A percentile compares a stretch with the other conserved stretches of the same genome.
These are phyloP conservation scores for Nepenthes alata DNA, from an alignment of 179 eudicot species.

Conservation along the genomic window DNA sequence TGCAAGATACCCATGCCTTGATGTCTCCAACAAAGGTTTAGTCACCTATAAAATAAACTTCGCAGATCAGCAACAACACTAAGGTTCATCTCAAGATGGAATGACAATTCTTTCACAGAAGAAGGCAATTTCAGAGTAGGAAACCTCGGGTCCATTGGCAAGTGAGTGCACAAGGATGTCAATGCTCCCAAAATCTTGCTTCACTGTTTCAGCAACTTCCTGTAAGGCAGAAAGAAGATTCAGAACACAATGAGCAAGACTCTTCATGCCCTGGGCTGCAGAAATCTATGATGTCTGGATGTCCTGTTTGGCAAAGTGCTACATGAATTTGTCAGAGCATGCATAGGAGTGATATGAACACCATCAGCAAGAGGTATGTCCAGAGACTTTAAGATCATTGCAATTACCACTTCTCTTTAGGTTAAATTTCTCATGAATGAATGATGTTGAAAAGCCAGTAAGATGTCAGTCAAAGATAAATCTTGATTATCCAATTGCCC, in stretches of 20 bases:
- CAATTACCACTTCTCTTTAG: too few relatives aligned
- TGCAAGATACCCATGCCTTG: constrained; percentile 87
- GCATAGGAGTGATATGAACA: background rate
- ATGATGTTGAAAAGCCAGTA: too few relatives aligned
- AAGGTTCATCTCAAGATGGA: background rate
- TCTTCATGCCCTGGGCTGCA: background rate
- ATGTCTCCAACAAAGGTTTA: constrained; percentile 84
- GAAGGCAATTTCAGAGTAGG: background rate
- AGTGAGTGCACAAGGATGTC: constrained; percentile 96
- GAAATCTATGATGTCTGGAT: background rate
- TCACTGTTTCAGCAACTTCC: constrained; percentile 86
- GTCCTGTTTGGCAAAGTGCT: background rate
- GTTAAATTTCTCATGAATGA: too few relatives aligned
- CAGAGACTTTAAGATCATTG: too few relatives aligned
- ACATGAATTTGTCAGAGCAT: background rate
- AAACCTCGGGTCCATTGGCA: constrained; percentile 97
- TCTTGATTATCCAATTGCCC: too few relatives aligned
- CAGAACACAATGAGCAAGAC: constrained; percentile 1
- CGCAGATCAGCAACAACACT: constrained; percentile 6
- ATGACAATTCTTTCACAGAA: background rate
- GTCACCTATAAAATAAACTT: constrained; percentile 46
- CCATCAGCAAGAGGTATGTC: background rate
- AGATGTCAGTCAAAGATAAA: too few relatives aligned
- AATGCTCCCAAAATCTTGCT: constrained; percentile 85
- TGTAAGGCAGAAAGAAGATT: constrained; percentile 15